Evolutionary conservation across 495 filamentous ascomycete genomes (phyloP), one percentile per base, ranked within the genome.

Genomic region (Halenospora varia): DNA sequence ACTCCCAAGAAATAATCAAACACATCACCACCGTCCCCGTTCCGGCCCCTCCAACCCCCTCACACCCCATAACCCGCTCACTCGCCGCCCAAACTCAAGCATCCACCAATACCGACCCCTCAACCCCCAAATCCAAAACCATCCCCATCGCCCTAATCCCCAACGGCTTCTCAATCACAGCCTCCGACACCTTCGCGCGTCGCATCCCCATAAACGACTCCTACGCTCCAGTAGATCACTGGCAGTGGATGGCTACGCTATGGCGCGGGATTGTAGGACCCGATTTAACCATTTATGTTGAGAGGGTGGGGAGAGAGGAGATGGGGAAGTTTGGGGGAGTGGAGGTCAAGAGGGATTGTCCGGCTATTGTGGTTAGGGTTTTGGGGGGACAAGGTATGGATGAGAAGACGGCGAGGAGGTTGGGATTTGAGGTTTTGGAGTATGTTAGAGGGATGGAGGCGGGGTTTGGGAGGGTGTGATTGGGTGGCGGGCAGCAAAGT

Each of bases 181-280:
- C 82, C 0, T 86, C 87, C 4, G 89, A 97, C 65, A 70, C 77
- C 26, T 93, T 87, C 62, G 86, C 92, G 0, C 81, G 77, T 50
- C 73, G 77, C 15, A 82, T 92, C 10, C 87, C 87, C 8, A 88
- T 96, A 48, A 72, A 76, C 10, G 92, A 96, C 62, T 75, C 82
- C 2, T 96, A 96, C 67, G 80, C 81, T 1, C 85, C 89, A 0
- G 75, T 89, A 25, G 91, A 98, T 65, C 94, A 98, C 68, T 98
- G 94, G 94, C 91, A 96, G 71, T 97, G 94, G 94, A 90, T 93
- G 77, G 94, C 93, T 24, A 94, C 89, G 50, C 79, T 96, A 2
- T 98, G 93, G 93, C 86, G 92, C 1, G 88, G 89, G 1, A 88
- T 89, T 51, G 80, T 93, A 0, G 92, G 90, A 0, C 82, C 92